phyloP scores from a whole-genome alignment of 768 basidiomycete species.

The Butyriboletus loyo region DNA sequence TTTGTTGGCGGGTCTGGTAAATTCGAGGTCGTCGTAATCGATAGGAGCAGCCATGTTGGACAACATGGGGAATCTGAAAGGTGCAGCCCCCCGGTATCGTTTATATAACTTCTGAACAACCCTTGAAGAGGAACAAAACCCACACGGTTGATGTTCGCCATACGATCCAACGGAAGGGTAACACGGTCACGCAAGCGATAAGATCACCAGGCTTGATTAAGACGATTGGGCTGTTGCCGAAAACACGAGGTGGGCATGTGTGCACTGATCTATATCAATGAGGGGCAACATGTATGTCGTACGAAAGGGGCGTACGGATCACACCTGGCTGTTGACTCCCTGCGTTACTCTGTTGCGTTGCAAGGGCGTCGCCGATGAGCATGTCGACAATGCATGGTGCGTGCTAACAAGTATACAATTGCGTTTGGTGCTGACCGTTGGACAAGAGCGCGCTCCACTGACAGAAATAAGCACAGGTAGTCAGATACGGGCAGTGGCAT shows the following conservation, averaged over 20 bases:
- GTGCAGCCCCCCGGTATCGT: neutral
- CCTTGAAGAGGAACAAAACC: neutral
- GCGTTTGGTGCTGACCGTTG: neutral
- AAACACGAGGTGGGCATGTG: neutral
- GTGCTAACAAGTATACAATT: neutral
- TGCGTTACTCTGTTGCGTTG: neutral
- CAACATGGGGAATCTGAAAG: neutral
- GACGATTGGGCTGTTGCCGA: neutral
- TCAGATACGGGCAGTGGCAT: constrained; percentile 4
- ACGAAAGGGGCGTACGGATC: neutral
- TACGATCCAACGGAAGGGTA: neutral
- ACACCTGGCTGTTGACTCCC: neutral
- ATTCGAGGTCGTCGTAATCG: constrained; percentile 33
- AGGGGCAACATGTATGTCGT: neutral
- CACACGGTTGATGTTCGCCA: neutral
- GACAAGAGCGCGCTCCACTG: neutral
- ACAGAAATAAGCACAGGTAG: neutral
- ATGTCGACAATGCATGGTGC: neutral
- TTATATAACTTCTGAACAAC: neutral
- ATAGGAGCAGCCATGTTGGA: constrained; percentile 19
- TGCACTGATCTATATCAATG: constrained; percentile 5
- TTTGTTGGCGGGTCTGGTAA: constrained; percentile 35
- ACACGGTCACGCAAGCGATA: constrained; percentile 5
- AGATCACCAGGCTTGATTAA: neutral
- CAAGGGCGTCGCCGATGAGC: neutral